phyloP scores from a whole-genome alignment of 2,329 filamentous ascomycete species.

The Penicillium sp. region DNA sequence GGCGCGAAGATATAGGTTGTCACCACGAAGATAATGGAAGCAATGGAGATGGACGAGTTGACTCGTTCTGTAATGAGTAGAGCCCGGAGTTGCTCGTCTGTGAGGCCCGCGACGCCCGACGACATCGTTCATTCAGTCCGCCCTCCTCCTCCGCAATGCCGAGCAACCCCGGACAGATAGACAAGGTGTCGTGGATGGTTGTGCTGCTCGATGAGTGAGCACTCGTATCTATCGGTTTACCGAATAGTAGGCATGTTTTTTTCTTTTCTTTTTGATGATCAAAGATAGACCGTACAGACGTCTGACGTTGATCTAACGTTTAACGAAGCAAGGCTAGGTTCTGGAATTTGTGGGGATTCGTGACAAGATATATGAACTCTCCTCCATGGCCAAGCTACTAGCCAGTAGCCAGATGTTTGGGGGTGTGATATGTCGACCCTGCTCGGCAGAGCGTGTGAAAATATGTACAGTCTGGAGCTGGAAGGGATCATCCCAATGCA shows the following conservation, averaged over 20 bases:
- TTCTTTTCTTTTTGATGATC: background rate
- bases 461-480: no score
- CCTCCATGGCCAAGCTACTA: no score
- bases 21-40: slow-evolving; percentile 19
- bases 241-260: background rate
- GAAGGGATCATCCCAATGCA: no score
- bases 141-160: background rate
- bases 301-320: no score
- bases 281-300: background rate
- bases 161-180: background rate
- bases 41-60: slow-evolving; percentile 20
- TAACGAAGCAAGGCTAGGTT: no score
- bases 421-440: no score
- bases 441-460: no score
- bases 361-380: no score
- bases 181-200: background rate
- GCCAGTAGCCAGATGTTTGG: no score
- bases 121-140: background rate
- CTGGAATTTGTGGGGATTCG: no score
- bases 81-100: slow-evolving; percentile 5
- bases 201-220: background rate
- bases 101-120: background rate
- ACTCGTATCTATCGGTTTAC: background rate
- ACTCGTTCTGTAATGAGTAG: slow-evolving; percentile 19
- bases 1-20: slow-evolving; percentile 16